These are phyloP conservation scores for Combretum micranthum DNA, from an alignment of 345 rosid genomes.

Conservation along the genomic window DNA sequence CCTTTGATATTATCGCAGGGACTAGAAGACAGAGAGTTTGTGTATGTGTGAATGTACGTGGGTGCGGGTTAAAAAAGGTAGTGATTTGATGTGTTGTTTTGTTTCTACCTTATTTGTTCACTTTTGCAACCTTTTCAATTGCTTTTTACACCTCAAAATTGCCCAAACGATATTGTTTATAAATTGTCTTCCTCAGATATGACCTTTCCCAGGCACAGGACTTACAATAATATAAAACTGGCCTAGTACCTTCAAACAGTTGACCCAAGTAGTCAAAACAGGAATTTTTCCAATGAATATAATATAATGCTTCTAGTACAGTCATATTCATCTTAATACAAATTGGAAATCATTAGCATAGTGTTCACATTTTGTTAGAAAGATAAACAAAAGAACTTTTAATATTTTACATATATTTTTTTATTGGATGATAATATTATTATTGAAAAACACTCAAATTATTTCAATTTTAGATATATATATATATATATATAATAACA, in stretches of 20 bases:
- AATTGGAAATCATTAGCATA: neutral
- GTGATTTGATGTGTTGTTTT: slow-evolving; percentile 32
- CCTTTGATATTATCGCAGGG: too few species aligned
- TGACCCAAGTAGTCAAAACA: neutral
- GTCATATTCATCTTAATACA: neutral
- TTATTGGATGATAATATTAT: too few species aligned
- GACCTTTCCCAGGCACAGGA: slow-evolving; percentile 10
- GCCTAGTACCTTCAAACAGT: neutral
- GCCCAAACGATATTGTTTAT: neutral
- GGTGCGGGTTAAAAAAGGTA: slow-evolving; percentile 23
- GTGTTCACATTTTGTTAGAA: too few species aligned
- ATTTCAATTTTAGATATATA: too few species aligned
- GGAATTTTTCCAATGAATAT: too few species aligned
- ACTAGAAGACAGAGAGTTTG: too few species aligned
- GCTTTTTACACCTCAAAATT: slow-evolving; percentile 2
- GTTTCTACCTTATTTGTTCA: slow-evolving; percentile 12
- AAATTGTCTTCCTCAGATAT: slow-evolving; percentile 7
- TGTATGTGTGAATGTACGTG: neutral
- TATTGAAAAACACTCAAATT: too few species aligned
- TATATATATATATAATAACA: too few species aligned
- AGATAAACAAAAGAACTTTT: too few species aligned
- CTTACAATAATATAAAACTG: neutral
- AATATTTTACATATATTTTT: too few species aligned
- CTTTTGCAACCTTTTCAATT: slow-evolving; percentile 14
- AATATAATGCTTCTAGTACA: too few species aligned